Base-by-base conservation (phyloP, 78 protist genomes). In the Capsaspora owczarzaki region DNA sequence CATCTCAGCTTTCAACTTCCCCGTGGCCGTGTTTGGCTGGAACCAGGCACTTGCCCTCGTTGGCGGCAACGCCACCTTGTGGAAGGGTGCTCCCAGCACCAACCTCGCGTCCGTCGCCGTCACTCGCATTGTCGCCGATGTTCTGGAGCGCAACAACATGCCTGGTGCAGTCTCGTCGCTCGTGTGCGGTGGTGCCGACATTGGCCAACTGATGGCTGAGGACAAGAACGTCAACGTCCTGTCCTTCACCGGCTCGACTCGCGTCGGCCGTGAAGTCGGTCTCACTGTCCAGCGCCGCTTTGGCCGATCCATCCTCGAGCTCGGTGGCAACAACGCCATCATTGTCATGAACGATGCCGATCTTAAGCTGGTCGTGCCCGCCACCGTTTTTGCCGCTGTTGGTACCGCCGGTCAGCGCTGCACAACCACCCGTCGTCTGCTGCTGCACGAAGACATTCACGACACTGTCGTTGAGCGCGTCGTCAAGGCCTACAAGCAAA, bases 351-450 rank as follows among this genome's bases (percentile, higher is more conserved):
- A 88, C 44, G 94, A 92, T 51, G 95, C 95, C 61, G 69, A 94
- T 78, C 12, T 94, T 33, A 92, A 93, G 22, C 68, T 94, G 60
- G 94, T 79, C 25, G 51, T 93, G 25, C 82, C 88, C 22, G 79
- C 93, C 27, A 47, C 79, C 10, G 70, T 91, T 37, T 93, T 93
- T 40, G 95, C 88, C 27, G 23, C 96, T 1, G 95, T 94, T 40
- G 97, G 97, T 43, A 94, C 97, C 77, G 81, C 92, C 27, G 97
- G 97, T 35, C 97, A 94, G 77, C 80, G 97, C 25, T 94, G 97
- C 85, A 94, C 97, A 43, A 82, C 95, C 33, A 29, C 49, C 43
- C 75, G 97, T 29, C 82, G 97, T 27, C 80, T 91, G 70, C n/a
- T 89, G 44, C 61, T 94, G 66, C 96, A 94, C 90, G 97, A 92